These are phyloP conservation scores for Talaromyces rugulosus DNA, from an alignment of 2,329 filamentous ascomycete genomes.

Conservation along the genomic window DNA sequence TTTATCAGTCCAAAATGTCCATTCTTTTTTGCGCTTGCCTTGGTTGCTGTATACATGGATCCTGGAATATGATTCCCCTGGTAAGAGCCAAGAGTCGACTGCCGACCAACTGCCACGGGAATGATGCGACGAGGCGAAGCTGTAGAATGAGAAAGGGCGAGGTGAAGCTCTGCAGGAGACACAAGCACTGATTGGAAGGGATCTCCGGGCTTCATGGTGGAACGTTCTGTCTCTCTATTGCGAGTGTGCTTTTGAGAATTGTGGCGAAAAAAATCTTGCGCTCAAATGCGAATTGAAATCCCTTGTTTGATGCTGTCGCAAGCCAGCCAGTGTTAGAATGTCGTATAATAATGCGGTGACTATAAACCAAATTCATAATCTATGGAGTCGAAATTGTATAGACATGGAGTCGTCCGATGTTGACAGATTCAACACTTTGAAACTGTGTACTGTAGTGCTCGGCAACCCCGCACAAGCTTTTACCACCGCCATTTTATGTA, in stretches of 20 bases:
- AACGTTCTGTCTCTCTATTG: not conserved
- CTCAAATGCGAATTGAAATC: not conserved
- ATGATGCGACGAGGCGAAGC: slow-evolving; percentile 18
- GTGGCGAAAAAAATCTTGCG: not conserved
- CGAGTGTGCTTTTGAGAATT: not conserved
- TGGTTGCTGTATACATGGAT: slow-evolving; percentile 16
- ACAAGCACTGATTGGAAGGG: slow-evolving; percentile 2
- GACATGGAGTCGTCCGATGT: not conserved
- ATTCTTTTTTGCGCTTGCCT: not conserved
- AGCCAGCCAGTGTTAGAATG: not conserved
- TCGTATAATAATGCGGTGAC: not conserved
- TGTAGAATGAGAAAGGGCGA: not conserved
- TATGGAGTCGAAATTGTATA: not conserved
- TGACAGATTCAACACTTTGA: not conserved
- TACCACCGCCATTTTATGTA: not conserved
- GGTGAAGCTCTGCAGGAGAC: slow-evolving; percentile 1
- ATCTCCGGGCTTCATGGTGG: not conserved
- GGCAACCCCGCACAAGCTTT: not conserved
- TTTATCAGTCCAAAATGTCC: not conserved
- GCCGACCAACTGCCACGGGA: slow-evolving; percentile 21
- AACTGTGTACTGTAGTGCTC: not conserved
- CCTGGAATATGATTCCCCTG: slow-evolving; percentile 20
- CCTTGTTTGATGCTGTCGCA: not conserved
- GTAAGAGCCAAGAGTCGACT: slow-evolving; percentile 13
- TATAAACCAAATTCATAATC: not conserved